Percentiles rank a stretch among this genome's conserved stretches.
Conservation (phyloP, 2,329 filamentous ascomycete species). For the Neocatenulostroma microsporum region DNA sequence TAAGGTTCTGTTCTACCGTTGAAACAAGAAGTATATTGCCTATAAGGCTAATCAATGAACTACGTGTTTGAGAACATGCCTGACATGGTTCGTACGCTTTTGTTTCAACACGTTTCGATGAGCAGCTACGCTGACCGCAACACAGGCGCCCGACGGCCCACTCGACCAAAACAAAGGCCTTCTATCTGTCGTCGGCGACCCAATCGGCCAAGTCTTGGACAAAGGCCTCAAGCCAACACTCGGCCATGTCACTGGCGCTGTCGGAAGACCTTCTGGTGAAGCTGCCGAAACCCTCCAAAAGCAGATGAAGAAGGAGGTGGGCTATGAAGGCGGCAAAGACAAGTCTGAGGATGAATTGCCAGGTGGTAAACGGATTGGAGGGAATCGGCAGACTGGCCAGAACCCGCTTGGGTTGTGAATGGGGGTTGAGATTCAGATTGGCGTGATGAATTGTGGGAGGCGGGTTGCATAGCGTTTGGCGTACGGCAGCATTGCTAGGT, state of each 20-base stretch:
- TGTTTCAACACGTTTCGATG: too few relatives aligned
- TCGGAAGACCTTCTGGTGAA: constrained; percentile 23
- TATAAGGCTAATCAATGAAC: background rate
- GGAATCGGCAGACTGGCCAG: background rate
- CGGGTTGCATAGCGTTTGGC: too few relatives aligned
- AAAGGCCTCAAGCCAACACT: constrained; percentile 22
- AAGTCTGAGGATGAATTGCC: constrained; percentile 15
- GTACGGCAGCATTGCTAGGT: too few relatives aligned
- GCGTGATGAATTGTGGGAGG: too few relatives aligned
- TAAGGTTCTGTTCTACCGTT: too few relatives aligned
- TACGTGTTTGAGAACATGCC: constrained; percentile 13
- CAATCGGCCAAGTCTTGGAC: constrained; percentile 26
- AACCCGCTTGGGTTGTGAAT: constrained; percentile 6
- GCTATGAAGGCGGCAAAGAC: constrained; percentile 10
- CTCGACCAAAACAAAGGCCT: constrained; percentile 21
- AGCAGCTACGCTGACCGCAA: constrained; percentile 1
- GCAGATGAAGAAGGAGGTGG: constrained; percentile 16
- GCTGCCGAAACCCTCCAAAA: constrained; percentile 18
- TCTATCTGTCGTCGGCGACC: constrained; percentile 26
- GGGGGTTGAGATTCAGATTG: too few relatives aligned
- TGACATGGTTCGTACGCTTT: too few relatives aligned
- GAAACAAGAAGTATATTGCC: background rate
- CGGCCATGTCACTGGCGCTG: constrained; percentile 21
- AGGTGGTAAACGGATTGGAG: constrained; percentile 7
- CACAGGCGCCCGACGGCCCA: constrained; percentile 18